Evolutionary conservation across 2,329 filamentous ascomycete genomes (phyloP).

Genomic region (Waltergamsia citrina): DNA sequence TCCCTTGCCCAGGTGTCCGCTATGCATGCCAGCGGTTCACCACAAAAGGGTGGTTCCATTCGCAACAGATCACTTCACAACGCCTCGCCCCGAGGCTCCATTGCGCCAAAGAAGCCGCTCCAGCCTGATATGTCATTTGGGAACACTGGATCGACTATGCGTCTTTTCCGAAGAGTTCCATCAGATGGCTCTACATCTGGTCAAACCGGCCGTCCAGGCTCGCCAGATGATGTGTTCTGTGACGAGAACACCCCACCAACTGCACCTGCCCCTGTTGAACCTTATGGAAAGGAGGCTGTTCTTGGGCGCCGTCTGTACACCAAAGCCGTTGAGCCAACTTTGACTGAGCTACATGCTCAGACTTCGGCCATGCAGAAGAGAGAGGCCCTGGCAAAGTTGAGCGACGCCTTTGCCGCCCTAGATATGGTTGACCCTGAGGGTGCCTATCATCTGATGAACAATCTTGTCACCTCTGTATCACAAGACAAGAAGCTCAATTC

Average conservation of each 20-base stretch:
- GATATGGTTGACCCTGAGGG: slow-evolving; percentile 87
- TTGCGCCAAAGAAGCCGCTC: slow-evolving; percentile 62
- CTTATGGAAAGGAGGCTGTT: slow-evolving; percentile 68
- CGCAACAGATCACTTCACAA: slow-evolving; percentile 10
- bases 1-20: slow-evolving; percentile 27
- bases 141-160: slow-evolving; percentile 84
- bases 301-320: slow-evolving; percentile 74
- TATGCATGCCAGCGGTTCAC: slow-evolving; percentile 28
- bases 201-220: slow-evolving; percentile 22
- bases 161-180: slow-evolving; percentile 77
- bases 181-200: slow-evolving; percentile 53
- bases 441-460: slow-evolving; percentile 73
- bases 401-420: slow-evolving; percentile 76
- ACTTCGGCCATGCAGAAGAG: slow-evolving; percentile 59
- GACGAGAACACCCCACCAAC: slow-evolving; percentile 60
- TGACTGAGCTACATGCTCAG: slow-evolving; percentile 81
- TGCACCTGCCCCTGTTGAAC: slow-evolving; percentile 36
- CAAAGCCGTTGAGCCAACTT: slow-evolving; percentile 71
- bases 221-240: slow-evolving; percentile 30
- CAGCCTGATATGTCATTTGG: slow-evolving; percentile 89
- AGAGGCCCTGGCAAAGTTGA: slow-evolving; percentile 73
- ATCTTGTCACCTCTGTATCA: slow-evolving; percentile 64
- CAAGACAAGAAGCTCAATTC: slow-evolving; percentile 56
- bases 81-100: slow-evolving; percentile 31
- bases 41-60: slow-evolving; percentile 14